These are phyloP conservation scores for Andrographis paniculata DNA, from an alignment of 305 asterid species.

Conservation along the genomic window DNA sequence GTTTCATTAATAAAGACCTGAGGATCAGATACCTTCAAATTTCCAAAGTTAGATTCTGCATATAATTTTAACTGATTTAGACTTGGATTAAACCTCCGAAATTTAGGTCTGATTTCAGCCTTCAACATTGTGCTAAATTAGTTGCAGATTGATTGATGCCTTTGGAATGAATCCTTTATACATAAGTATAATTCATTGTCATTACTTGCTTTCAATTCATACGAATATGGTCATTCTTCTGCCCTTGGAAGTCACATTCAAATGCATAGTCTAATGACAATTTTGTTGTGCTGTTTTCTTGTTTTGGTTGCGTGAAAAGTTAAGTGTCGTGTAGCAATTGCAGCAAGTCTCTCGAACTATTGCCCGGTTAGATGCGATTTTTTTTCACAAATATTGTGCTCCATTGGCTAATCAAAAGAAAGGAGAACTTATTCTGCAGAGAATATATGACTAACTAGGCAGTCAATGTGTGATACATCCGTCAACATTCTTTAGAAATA, in stretches of 20 bases:
- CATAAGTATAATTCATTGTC: background rate
- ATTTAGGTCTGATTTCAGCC: constrained; percentile 15
- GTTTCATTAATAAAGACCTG: constrained; percentile 4
- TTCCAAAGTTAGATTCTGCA: constrained; percentile 8
- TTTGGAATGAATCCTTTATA: background rate
- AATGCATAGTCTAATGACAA: no score
- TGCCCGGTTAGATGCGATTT: background rate
- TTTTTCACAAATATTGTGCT: background rate
- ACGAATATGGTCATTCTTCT: constrained; percentile 1
- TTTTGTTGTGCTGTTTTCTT: no score
- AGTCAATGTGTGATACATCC: background rate
- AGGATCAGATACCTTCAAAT: constrained; percentile 12
- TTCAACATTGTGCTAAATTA: constrained; percentile 6
- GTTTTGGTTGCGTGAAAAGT: background rate
- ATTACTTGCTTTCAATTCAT: background rate
- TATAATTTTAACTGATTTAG: constrained; percentile 2
- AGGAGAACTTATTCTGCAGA: background rate
- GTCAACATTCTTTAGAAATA: background rate
- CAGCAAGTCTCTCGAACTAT: background rate
- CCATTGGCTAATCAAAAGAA: constrained; percentile 1
- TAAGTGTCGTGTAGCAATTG: no score
- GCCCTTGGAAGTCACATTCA: constrained; percentile 15
- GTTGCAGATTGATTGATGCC: constrained; percentile 2
- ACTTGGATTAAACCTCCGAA: constrained; percentile 10
- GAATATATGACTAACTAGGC: constrained; percentile 1